Conservation (phyloP, 2,329 filamentous ascomycete genomes). For the Aspergillus luchuensis region DNA sequence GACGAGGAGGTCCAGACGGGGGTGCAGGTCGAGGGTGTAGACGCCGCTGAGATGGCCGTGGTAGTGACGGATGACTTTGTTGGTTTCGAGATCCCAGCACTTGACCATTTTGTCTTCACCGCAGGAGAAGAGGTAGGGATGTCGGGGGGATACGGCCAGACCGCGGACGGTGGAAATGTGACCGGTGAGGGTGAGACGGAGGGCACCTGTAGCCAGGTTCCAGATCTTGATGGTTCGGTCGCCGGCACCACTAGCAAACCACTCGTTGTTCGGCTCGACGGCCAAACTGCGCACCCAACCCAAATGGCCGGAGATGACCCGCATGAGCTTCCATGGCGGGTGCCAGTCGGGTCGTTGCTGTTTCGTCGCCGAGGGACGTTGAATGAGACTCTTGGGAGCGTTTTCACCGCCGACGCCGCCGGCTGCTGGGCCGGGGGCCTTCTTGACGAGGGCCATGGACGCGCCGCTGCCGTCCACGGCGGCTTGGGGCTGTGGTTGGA, state of each 20-base stretch:
- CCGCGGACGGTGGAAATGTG: conserved; percentile 94
- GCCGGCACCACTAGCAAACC: conserved; percentile 94
- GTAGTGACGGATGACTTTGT: conserved; percentile 97
- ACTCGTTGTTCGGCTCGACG: conserved; percentile 94
- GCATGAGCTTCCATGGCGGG: conserved; percentile 96
- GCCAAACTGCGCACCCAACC: conserved; percentile 91
- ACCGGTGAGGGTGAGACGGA: conserved; percentile 84
- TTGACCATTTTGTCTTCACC: conserved; percentile 99
- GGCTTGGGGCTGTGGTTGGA: conserved; percentile 50
- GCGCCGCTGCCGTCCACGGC: conserved; percentile 52
- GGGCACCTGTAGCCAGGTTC: conserved; percentile 86
- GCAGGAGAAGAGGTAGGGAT: conserved; percentile 96
- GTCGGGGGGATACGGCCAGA: conserved; percentile 85
- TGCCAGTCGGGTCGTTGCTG: conserved; percentile 91
- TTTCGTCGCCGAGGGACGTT: conserved; percentile 62
- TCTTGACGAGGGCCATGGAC: conserved; percentile 59
- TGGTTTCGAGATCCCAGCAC: conserved; percentile 99
- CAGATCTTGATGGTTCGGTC: conserved; percentile 98
- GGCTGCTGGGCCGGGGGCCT: conserved; percentile 32
- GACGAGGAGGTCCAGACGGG: conserved; percentile 89
- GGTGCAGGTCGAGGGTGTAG: conserved; percentile 90
- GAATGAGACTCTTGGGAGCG: conserved; percentile 63
- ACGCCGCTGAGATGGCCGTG: conserved; percentile 96
- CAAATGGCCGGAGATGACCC: conserved; percentile 93
- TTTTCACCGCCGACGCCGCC: conserved; percentile 39